Percentiles rank a stretch among this genome's conserved stretches.
phyloP scores from a whole-genome alignment of 768 basidiomycete species.

The Leccinum aurantiacum region DNA sequence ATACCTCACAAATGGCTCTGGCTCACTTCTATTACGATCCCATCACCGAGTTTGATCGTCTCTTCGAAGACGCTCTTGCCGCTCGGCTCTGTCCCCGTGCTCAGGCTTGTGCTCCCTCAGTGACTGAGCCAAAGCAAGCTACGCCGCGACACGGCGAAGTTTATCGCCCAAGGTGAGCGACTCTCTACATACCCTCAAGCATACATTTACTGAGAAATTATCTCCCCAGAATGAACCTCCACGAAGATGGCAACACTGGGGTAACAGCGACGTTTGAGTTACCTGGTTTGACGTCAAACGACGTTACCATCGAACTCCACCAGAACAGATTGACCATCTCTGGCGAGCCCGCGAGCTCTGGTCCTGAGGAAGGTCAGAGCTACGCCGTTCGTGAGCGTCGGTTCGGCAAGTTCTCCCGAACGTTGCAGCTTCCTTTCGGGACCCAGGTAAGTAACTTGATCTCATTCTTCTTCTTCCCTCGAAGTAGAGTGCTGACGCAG shows the following conservation, averaged over 20 bases:
- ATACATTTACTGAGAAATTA: neutral
- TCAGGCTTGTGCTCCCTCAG: neutral
- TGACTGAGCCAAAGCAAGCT: neutral
- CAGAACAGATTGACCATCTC: constrained; percentile 48
- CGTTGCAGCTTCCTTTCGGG: neutral
- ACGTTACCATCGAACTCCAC: constrained; percentile 47
- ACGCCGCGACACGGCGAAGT: neutral
- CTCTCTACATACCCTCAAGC: fast-evolving
- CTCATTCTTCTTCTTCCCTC: neutral
- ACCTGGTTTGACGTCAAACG: constrained; percentile 52
- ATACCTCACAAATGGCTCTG: constrained; percentile 3
- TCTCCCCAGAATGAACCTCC: constrained; percentile 43
- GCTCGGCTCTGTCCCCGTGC: constrained; percentile 11
- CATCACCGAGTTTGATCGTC: constrained; percentile 4
- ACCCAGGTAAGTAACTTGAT: neutral
- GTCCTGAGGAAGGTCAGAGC: constrained; percentile 35
- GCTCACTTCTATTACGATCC: constrained; percentile 8
- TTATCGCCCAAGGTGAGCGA: constrained; percentile 25
- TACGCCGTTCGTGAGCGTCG: constrained; percentile 27
- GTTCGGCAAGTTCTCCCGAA: neutral
- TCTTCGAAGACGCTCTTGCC: constrained; percentile 24
- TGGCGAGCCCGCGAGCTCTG: constrained; percentile 39
- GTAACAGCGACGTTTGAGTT: constrained; percentile 55
- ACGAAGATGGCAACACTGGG: constrained; percentile 42
- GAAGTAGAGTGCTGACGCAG: neutral